A percentile compares a stretch with the other conserved stretches of the same genome.
Conservation (phyloP, 2,329 filamentous ascomycete species). For the Aspergillus sp. region DNA sequence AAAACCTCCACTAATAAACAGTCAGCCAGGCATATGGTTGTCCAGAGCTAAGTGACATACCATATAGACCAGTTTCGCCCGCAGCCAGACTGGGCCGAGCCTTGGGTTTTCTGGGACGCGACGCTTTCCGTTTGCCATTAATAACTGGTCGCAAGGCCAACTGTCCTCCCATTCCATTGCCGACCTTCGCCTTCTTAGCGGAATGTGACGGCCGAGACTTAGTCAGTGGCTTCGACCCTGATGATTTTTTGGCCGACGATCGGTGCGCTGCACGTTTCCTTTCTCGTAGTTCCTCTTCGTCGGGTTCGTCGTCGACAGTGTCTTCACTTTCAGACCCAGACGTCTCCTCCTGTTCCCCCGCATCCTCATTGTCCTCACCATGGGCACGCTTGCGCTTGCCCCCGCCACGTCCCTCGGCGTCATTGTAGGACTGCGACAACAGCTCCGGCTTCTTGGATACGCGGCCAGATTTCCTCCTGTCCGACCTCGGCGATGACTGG, state of each 20-base stretch:
- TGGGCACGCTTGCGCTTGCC: constrained; percentile 44
- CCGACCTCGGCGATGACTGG: constrained; percentile 16
- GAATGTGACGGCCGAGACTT: constrained; percentile 22
- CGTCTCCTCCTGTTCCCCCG: constrained; percentile 21
- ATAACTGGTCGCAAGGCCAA: constrained; percentile 48
- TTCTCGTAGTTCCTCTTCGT: constrained; percentile 43
- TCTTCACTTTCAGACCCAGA: constrained; percentile 33
- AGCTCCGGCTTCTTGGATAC: constrained; percentile 34
- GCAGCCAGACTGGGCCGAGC: constrained; percentile 44
- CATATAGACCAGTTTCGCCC: constrained; percentile 49
- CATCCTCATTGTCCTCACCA: constrained; percentile 27
- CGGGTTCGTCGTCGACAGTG: constrained; percentile 29
- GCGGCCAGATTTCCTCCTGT: constrained; percentile 38
- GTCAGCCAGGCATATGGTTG: constrained; percentile 21
- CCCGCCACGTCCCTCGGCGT: constrained; percentile 17
- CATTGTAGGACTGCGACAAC: constrained; percentile 30
- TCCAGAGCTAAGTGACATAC: constrained; percentile 36
- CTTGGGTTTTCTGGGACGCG: constrained; percentile 42
- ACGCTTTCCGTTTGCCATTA: constrained; percentile 34
- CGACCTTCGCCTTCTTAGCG: constrained; percentile 48
- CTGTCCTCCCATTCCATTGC: constrained; percentile 36
- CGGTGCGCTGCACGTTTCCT: constrained; percentile 29
- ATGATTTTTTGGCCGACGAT: constrained; percentile 22
- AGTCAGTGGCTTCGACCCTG: constrained; percentile 31
- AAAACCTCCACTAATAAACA: constrained; percentile 48